These are phyloP conservation scores for Waitea zeae DNA, from an alignment of 1,284 basidiomycete genomes.

Conservation along the genomic window DNA sequence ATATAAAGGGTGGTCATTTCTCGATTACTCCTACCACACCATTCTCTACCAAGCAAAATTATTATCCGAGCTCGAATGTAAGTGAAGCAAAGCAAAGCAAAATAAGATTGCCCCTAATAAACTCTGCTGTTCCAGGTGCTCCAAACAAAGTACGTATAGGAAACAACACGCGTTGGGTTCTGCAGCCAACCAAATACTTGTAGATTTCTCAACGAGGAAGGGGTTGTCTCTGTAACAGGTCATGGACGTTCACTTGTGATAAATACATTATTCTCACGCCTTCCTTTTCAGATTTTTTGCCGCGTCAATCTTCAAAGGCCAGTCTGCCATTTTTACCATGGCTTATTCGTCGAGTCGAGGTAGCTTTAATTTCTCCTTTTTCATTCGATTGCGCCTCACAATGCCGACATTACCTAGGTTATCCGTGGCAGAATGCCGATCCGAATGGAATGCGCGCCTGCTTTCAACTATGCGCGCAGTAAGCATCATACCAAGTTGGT, in stretches of 20 bases:
- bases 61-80: constrained; percentile 77
- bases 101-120: constrained; percentile 3
- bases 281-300: constrained; percentile 56
- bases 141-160: constrained; percentile 84
- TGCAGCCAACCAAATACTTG: no score
- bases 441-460: constrained; percentile 76
- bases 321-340: constrained; percentile 62
- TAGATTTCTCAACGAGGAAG: constrained; percentile 66
- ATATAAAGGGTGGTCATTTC: constrained; percentile 96
- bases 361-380: constrained; percentile 18
- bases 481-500: constrained; percentile 46
- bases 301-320: constrained; percentile 33
- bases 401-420: constrained; percentile 23
- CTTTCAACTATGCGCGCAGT: constrained; percentile 81
- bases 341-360: constrained; percentile 78
- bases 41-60: constrained; percentile 71
- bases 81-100: constrained; percentile 7
- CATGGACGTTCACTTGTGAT: no score
- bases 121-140: constrained; percentile 27
- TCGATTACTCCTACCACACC: constrained; percentile 56
- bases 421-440: constrained; percentile 66
- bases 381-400: constrained; percentile 1
- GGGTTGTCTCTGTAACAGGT: constrained; percentile 70
- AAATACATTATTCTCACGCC: constrained; percentile 30
- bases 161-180: no score